A percentile compares a stretch with the other conserved stretches of the same genome.
Conservation (phyloP, 495 filamentous ascomycete species). For the Neurospora cerealis region DNA sequence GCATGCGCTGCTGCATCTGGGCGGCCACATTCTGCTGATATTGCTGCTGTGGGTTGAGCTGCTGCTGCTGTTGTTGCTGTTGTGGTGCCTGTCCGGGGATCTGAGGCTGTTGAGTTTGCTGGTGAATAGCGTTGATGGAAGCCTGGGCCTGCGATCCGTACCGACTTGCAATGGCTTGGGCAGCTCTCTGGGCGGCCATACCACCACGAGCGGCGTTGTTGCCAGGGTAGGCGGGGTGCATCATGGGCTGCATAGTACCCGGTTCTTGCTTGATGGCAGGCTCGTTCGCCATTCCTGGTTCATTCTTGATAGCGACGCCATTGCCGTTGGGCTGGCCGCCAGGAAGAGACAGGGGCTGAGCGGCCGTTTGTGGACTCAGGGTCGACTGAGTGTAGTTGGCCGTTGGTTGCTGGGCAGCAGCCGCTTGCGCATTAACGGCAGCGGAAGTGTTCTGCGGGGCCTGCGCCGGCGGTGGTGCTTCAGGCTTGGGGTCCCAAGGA, state of each 20-base stretch:
- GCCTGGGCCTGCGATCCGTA: constrained; percentile 62
- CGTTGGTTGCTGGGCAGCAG: constrained; percentile 20
- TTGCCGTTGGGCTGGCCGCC: constrained; percentile 22
- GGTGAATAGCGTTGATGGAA: constrained; percentile 49
- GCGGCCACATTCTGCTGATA: constrained; percentile 12
- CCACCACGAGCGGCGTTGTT: constrained; percentile 13
- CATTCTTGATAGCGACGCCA: constrained; percentile 58
- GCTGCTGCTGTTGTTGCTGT: constrained; percentile 27
- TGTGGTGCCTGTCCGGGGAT: constrained; percentile 13
- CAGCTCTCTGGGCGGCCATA: constrained; percentile 55
- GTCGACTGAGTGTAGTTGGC: constrained; percentile 27
- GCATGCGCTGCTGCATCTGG: constrained; percentile 26
- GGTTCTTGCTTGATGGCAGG: constrained; percentile 30
- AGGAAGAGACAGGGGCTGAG: constrained; percentile 32
- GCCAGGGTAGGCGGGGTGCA: neutral
- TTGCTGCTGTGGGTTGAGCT: constrained; percentile 29
- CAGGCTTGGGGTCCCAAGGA: constrained; percentile 83
- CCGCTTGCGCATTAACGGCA: constrained; percentile 31
- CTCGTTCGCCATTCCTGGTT: constrained; percentile 49
- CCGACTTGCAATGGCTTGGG: constrained; percentile 54
- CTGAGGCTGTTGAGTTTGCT: constrained; percentile 19
- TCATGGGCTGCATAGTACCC: constrained; percentile 5
- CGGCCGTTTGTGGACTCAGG: constrained; percentile 23
- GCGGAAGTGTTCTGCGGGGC: constrained; percentile 23
- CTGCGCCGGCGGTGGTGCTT: constrained; percentile 34